These are phyloP conservation scores for Aleurites moluccanus DNA, from an alignment of 441 rosid species.

Conservation along the genomic window DNA sequence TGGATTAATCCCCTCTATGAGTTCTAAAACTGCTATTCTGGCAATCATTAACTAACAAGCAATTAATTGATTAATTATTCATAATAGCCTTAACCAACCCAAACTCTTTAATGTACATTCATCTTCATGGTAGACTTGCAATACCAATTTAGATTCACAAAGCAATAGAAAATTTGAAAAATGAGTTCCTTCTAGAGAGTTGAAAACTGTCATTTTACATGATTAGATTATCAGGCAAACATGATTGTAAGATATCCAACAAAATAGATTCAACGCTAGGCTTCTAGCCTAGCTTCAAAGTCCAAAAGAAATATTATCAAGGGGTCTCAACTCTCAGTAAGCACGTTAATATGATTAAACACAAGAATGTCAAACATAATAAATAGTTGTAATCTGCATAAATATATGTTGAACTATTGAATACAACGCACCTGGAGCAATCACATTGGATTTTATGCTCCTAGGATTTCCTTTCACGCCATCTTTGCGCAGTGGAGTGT, in stretches of 20 bases:
- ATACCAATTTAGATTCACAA: not conserved
- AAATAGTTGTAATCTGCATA: not conserved
- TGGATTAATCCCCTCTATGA: not conserved
- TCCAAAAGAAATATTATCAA: not conserved
- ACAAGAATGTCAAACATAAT: constrained; percentile 4
- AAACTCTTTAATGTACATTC: not conserved
- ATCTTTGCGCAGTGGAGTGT: constrained; percentile 85
- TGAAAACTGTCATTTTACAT: not conserved
- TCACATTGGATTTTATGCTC: constrained; percentile 62
- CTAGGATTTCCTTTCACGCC: constrained; percentile 69
- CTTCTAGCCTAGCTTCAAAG: not conserved
- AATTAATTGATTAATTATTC: not conserved
- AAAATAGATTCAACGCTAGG: not conserved
- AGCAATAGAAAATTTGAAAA: not conserved
- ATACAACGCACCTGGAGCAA: constrained; percentile 71
- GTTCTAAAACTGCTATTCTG: not conserved
- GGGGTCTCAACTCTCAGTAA: not conserved
- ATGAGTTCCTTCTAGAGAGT: not conserved
- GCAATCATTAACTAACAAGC: not conserved
- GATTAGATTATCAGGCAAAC: not conserved
- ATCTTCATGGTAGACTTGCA: not conserved
- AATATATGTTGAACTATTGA: constrained; percentile 5
- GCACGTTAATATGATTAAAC: not conserved
- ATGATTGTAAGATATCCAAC: not conserved
- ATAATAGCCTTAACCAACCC: constrained; percentile 8